A percentile compares a stretch with the other conserved stretches of the same genome.
phyloP scores from a whole-genome alignment of 2,329 filamentous ascomycete genomes.

The Alternaria ventricosa region DNA sequence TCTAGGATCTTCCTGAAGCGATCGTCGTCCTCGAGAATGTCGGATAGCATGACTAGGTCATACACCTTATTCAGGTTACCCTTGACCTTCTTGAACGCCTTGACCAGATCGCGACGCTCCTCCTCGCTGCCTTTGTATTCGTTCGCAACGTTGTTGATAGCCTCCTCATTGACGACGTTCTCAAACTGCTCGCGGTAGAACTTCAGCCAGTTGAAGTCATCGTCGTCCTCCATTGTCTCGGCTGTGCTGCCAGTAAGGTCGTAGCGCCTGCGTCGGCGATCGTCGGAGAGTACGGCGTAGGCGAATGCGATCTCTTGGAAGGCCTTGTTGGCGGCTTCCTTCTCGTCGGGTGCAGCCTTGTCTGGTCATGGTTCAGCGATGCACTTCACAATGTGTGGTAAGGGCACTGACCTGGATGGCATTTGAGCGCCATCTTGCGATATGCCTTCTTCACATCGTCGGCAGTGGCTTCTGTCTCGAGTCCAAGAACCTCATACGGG shows the following conservation, averaged over 20 bases:
- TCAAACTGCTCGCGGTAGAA: slow-evolving; percentile 88
- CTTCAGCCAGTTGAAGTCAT: slow-evolving; percentile 83
- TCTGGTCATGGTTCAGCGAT: slow-evolving; percentile 58
- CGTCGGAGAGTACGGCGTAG: slow-evolving; percentile 89
- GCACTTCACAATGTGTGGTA: slow-evolving; percentile 14
- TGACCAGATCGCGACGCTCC: slow-evolving; percentile 78
- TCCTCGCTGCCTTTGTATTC: slow-evolving; percentile 87
- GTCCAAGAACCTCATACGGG: slow-evolving; percentile 80
- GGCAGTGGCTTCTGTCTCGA: slow-evolving; percentile 73
- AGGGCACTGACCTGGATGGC: slow-evolving; percentile 69
- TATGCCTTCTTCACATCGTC: slow-evolving; percentile 90
- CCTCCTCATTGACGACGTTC: slow-evolving; percentile 74
- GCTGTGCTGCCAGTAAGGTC: slow-evolving; percentile 89
- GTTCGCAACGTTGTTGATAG: slow-evolving; percentile 76
- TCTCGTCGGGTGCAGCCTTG: slow-evolving; percentile 74
- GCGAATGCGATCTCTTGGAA: slow-evolving; percentile 95
- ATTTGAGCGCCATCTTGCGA: slow-evolving; percentile 84
- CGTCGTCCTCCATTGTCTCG: slow-evolving; percentile 76
- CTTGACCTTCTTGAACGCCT: slow-evolving; percentile 73
- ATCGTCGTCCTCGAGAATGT: slow-evolving; percentile 82
- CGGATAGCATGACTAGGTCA: slow-evolving; percentile 83
- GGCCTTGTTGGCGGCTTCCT: slow-evolving; percentile 74
- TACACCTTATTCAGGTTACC: slow-evolving; percentile 82
- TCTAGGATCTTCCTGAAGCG: slow-evolving; percentile 84
- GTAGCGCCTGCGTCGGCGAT: slow-evolving; percentile 80